These are phyloP conservation scores for Neoboletus subvelutipes DNA, from an alignment of 768 basidiomycete genomes.

Conservation along the genomic window DNA sequence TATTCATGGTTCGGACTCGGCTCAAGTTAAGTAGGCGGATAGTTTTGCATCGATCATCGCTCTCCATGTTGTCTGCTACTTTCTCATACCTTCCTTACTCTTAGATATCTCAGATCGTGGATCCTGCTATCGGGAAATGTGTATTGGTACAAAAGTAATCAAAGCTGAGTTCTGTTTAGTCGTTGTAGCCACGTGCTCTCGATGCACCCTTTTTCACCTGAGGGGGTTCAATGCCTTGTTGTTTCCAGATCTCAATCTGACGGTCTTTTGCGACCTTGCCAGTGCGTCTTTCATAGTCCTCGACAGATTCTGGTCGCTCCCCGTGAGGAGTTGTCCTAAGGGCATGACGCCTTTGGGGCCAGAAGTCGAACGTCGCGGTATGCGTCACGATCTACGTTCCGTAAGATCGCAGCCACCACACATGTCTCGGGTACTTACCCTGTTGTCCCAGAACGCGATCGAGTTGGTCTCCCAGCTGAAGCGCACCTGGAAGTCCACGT, in stretches of 20 bases:
- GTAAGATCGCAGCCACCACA: background rate
- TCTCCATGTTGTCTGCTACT: background rate
- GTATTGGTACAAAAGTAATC: constrained; percentile 9
- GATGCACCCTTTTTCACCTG: constrained; percentile 28
- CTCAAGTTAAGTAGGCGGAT: background rate
- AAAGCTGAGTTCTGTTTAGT: constrained; percentile 35
- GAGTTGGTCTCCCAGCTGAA: constrained; percentile 78
- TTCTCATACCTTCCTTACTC: background rate
- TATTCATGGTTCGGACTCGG: constrained; percentile 9
- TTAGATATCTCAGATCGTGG: background rate
- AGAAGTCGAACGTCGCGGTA: constrained; percentile 81
- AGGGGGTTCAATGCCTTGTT: constrained; percentile 54
- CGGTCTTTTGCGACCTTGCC: constrained; percentile 74
- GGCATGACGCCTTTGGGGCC: constrained; percentile 74
- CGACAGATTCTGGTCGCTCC: constrained; percentile 74
- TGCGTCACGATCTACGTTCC: constrained; percentile 62
- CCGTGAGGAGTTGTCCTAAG: constrained; percentile 80
- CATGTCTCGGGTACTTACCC: constrained; percentile 41
- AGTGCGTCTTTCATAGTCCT: constrained; percentile 59
- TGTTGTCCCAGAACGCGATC: constrained; percentile 86
- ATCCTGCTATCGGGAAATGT: background rate
- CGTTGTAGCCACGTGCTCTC: constrained; percentile 59
- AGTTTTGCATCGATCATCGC: constrained; percentile 2
- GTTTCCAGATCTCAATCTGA: constrained; percentile 68
- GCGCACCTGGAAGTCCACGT: constrained; percentile 72